Conservation (phyloP, 768 basidiomycete genomes). For the Calocybe cyanea region DNA sequence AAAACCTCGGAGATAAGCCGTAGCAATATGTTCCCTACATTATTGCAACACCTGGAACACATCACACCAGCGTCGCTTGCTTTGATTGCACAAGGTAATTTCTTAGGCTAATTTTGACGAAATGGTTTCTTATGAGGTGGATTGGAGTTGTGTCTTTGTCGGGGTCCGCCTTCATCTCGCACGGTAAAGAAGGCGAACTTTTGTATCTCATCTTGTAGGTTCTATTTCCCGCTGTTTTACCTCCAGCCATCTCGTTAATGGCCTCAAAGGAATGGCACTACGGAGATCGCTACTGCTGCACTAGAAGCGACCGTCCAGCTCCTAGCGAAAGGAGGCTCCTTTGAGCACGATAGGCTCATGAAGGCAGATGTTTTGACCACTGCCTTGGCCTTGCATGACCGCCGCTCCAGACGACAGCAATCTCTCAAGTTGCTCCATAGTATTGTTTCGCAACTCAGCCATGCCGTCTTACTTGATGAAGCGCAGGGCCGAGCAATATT, state of each 20-base stretch:
- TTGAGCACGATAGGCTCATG: constrained; percentile 13
- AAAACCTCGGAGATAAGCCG: constrained; percentile 16
- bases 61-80: constrained; percentile 8
- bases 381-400: constrained; percentile 9
- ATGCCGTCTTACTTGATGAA: constrained; percentile 14
- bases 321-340: constrained; percentile 13
- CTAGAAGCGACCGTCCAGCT: constrained; percentile 12
- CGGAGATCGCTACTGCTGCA: constrained; percentile 10
- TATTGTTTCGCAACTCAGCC: constrained; percentile 12
- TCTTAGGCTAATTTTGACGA: not conserved
- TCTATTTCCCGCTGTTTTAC: not conserved
- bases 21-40: constrained; percentile 12
- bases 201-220: constrained; percentile 13
- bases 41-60: constrained; percentile 12
- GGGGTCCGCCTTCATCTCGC: constrained; percentile 13
- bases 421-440: constrained; percentile 14
- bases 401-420: constrained; percentile 8
- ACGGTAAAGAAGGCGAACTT: constrained; percentile 15
- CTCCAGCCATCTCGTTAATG: not conserved
- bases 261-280: constrained; percentile 6
- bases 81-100: constrained; percentile 13
- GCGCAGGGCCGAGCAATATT: constrained; percentile 8
- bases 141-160: constrained; percentile 7
- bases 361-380: constrained; percentile 12
- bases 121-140: no score